A percentile compares a stretch with the other conserved stretches of the same genome.
phyloP scores from a whole-genome alignment of 164 flowering plant species.

The Stephania yunnanensis region DNA sequence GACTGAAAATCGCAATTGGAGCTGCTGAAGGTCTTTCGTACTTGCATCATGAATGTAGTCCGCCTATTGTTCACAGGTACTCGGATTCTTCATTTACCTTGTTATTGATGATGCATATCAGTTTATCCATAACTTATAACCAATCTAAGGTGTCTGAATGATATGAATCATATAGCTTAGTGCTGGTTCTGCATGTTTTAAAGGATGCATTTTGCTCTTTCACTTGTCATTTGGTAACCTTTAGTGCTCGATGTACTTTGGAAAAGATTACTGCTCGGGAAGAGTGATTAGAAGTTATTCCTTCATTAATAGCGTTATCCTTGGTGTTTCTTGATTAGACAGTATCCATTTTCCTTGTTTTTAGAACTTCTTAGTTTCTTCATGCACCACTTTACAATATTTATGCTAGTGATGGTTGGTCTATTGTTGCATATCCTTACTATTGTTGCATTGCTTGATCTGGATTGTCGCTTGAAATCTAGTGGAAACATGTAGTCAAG shows the following conservation, averaged over 20 bases:
- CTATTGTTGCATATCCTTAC: no score
- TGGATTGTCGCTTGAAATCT: not conserved
- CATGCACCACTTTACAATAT: no score
- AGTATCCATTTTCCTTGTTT: not conserved
- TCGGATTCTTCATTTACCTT: constrained; percentile 1
- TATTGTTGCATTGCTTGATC: no score
- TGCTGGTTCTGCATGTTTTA: not conserved
- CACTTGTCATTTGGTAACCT: not conserved
- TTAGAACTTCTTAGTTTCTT: not conserved
- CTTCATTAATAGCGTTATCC: not conserved
- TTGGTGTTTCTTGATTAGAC: not conserved
- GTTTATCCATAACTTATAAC: not conserved
- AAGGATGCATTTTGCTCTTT: not conserved
- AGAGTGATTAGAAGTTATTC: not conserved
- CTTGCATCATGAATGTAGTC: constrained; percentile 86
- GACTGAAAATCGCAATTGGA: constrained; percentile 88
- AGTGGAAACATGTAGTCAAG: not conserved
- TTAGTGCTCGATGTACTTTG: no score
- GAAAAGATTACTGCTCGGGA: not conserved
- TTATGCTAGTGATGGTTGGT: not conserved
- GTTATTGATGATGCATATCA: not conserved
- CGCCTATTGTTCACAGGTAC: constrained; percentile 96
- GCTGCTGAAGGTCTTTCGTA: constrained; percentile 83
- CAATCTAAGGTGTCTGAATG: no score
- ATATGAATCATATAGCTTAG: not conserved